phyloP scores from a whole-genome alignment of 73 alveolate genomes.

The Diophrys sp. region DNA sequence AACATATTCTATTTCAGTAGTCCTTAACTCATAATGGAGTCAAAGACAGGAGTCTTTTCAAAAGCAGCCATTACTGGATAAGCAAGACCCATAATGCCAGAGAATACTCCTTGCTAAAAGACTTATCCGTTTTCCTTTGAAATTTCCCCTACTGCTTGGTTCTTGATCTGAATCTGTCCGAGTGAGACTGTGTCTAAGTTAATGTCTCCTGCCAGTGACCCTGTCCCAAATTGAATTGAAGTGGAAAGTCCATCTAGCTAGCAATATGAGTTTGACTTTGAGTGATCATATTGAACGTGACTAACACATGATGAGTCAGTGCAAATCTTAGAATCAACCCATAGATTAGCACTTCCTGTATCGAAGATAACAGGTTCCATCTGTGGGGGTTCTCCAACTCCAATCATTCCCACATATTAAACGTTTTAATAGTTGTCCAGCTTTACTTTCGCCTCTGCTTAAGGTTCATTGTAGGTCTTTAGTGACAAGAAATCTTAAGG shows the following conservation, averaged over 20 bases:
- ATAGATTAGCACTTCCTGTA: conserved; percentile 66
- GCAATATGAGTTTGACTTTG: conserved; percentile 8
- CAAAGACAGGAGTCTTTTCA: conserved; percentile 55
- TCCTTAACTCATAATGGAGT: conserved; percentile 51
- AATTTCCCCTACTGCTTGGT: conserved; percentile 70
- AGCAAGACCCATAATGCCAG: conserved; percentile 80
- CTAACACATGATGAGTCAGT: conserved; percentile 39
- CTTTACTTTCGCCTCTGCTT: background rate
- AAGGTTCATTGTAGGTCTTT: no score
- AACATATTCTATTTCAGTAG: conserved; percentile 59
- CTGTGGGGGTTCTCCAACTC: conserved; percentile 67
- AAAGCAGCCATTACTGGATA: conserved; percentile 70
- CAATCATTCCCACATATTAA: conserved; percentile 30
- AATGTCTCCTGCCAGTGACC: conserved; percentile 53
- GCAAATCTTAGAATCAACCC: conserved; percentile 57
- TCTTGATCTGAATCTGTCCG: conserved; percentile 48
- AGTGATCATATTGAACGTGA: conserved; percentile 35
- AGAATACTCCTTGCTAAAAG: conserved; percentile 56
- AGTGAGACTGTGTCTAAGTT: conserved; percentile 59
- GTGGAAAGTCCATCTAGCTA: conserved; percentile 29
- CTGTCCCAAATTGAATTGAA: conserved; percentile 68
- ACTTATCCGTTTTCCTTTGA: conserved; percentile 67
- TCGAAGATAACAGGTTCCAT: conserved; percentile 69
- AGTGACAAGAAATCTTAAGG: no score
- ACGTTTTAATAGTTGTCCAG: background rate